Evolutionary conservation across 441 rosid genomes (phyloP).

Genomic region (Croton setiger): DNA sequence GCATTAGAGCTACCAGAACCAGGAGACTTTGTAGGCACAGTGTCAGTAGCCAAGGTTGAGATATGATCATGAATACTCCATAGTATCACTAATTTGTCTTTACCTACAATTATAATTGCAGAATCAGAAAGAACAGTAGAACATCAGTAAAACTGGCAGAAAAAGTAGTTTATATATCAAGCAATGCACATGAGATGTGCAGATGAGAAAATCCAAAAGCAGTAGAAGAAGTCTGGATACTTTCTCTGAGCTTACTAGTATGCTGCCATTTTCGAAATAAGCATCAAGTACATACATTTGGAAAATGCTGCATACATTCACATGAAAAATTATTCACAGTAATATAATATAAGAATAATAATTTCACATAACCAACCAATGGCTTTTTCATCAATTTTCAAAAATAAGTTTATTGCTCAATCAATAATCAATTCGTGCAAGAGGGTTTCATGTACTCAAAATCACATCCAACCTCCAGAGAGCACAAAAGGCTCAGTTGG

Average conservation of each 20-base stretch:
- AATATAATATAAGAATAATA: background rate
- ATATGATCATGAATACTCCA: constrained; percentile 63
- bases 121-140: constrained; percentile 1
- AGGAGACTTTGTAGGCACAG: constrained; percentile 35
- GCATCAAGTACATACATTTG: background rate
- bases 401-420: background rate
- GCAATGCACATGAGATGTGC: background rate
- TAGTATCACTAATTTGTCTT: constrained; percentile 80
- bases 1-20: constrained; percentile 36
- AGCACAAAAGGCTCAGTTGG: constrained; percentile 87
- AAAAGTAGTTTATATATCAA: background rate
- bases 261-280: background rate
- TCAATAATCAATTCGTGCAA: background rate
- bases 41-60: constrained; percentile 38
- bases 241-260: background rate
- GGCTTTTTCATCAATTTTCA: background rate
- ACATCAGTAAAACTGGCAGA: background rate
- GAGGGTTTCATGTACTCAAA: background rate
- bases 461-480: constrained; percentile 74
- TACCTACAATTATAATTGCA: constrained; percentile 28
- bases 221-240: background rate
- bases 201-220: background rate
- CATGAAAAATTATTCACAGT: background rate
- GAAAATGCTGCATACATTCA: background rate
- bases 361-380: background rate